A percentile compares a stretch with the other conserved stretches of the same genome.
phyloP scores from a whole-genome alignment of 75 land plant genomes.

The Pseudotsuga menziesii region DNA sequence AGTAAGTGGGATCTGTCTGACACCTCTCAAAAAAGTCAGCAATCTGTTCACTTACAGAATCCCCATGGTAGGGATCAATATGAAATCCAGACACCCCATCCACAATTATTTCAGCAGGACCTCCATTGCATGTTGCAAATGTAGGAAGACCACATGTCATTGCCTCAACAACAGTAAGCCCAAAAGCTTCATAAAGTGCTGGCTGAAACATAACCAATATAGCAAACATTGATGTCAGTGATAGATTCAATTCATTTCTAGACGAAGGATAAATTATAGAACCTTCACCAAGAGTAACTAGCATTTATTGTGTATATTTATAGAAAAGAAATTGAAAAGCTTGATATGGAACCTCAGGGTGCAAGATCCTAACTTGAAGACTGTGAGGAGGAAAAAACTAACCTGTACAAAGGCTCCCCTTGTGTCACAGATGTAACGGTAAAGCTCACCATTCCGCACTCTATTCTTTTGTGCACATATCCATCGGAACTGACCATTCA shows the following conservation, averaged over 20 bases:
- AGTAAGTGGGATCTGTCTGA: slow-evolving; percentile 25
- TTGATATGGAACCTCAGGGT: no score
- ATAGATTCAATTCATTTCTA: no score
- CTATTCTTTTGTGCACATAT: slow-evolving; percentile 45
- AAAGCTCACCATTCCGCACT: slow-evolving; percentile 57
- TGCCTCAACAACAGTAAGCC: slow-evolving; percentile 58
- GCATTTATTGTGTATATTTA: no score
- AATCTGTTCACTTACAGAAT: slow-evolving; percentile 24
- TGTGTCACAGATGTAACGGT: slow-evolving; percentile 60
- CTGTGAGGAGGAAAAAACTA: no score
- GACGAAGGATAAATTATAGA: not conserved
- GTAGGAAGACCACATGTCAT: slow-evolving; percentile 72
- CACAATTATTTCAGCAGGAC: slow-evolving; percentile 67
- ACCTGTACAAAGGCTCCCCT: slow-evolving; percentile 63
- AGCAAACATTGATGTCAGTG: no score
- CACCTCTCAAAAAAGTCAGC: slow-evolving; percentile 52
- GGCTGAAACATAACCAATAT: slow-evolving; percentile 31
- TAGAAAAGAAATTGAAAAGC: no score
- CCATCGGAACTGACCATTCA: slow-evolving; percentile 61
- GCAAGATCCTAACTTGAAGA: no score
- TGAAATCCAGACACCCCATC: slow-evolving; percentile 62
- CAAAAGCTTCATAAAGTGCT: slow-evolving; percentile 61
- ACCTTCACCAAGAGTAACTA: no score
- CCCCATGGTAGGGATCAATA: slow-evolving; percentile 54
- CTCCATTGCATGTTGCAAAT: slow-evolving; percentile 57